A percentile compares a stretch with the other conserved stretches of the same genome.
Conservation (phyloP, 768 basidiomycete genomes). For the Steccherinum ochraceum region DNA sequence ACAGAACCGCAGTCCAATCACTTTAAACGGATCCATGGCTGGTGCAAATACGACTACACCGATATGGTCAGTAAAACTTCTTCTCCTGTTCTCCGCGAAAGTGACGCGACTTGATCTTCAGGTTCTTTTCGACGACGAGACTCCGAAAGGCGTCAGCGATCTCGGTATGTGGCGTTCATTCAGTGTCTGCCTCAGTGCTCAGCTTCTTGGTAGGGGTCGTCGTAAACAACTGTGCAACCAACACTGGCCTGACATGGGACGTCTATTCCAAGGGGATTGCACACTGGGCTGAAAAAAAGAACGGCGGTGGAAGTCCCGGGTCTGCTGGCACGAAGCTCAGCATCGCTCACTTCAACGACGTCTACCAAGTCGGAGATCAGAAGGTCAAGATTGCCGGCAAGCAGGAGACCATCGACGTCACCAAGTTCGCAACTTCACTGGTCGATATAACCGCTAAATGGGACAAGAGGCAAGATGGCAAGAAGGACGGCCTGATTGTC, state of each 20-base stretch:
- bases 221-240: neutral
- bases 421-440: constrained; percentile 33
- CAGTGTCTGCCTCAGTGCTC: neutral
- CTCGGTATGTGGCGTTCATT: no score
- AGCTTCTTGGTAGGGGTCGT: neutral
- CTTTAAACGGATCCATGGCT: no score
- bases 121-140: no score
- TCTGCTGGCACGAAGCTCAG: neutral
- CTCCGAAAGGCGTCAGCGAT: no score
- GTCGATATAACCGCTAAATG: constrained; percentile 12
- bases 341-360: constrained; percentile 12
- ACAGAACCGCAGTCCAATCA: no score
- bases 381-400: constrained; percentile 9
- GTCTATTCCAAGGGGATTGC: neutral
- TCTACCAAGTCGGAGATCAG: constrained; percentile 12
- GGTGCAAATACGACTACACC: no score
- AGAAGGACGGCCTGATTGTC: constrained; percentile 27
- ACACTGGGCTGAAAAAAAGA: neutral
- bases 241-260: constrained; percentile 2
- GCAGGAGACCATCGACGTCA: constrained; percentile 27
- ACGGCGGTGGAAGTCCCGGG: neutral
- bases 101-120: no score
- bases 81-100: no score
- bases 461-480: constrained; percentile 12
- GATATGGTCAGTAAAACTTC: no score